phyloP scores from a whole-genome alignment of 768 basidiomycete species.

The Psilocybe cubensis region DNA sequence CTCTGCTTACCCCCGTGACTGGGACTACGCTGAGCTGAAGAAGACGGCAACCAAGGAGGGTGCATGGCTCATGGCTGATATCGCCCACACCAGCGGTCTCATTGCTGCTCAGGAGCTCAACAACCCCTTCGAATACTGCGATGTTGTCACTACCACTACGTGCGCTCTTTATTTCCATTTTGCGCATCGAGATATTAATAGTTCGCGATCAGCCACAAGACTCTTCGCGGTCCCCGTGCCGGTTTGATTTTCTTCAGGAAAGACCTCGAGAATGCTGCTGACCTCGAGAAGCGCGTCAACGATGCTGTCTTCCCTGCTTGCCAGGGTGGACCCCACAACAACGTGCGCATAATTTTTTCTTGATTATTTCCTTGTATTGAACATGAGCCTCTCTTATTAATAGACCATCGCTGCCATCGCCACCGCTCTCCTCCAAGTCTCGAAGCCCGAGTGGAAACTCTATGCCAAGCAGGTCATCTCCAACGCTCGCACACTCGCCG shows the following conservation, averaged over 20 bases:
- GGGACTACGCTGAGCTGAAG: conserved; percentile 89
- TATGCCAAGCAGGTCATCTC: conserved; percentile 95
- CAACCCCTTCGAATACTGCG: conserved; percentile 94
- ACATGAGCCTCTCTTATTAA: neutral
- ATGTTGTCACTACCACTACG: conserved; percentile 98
- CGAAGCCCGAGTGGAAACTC: conserved; percentile 84
- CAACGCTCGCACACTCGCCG: conserved; percentile 82
- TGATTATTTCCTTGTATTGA: neutral
- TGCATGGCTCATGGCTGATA: conserved; percentile 94
- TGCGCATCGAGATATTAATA: conserved; percentile 1
- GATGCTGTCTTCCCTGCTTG: conserved; percentile 99
- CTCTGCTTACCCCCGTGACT: conserved; percentile 97
- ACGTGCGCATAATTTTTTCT: conserved; percentile 52
- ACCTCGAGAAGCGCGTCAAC: conserved; percentile 96
- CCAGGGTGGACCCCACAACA: conserved; percentile 99
- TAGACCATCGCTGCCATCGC: conserved; percentile 96
- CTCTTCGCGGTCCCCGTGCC: conserved; percentile 96
- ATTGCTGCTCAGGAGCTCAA: conserved; percentile 90
- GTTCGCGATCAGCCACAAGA: conserved; percentile 79
- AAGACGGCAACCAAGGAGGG: conserved; percentile 85
- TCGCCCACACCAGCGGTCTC: conserved; percentile 96
- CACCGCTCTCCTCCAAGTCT: conserved; percentile 88
- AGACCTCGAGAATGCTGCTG: conserved; percentile 77
- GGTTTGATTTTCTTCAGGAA: conserved; percentile 99
- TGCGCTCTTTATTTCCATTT: conserved; percentile 36